Conservation (phyloP, 1,139 yeast genomes). For the Martiniozyma asiatica region DNA sequence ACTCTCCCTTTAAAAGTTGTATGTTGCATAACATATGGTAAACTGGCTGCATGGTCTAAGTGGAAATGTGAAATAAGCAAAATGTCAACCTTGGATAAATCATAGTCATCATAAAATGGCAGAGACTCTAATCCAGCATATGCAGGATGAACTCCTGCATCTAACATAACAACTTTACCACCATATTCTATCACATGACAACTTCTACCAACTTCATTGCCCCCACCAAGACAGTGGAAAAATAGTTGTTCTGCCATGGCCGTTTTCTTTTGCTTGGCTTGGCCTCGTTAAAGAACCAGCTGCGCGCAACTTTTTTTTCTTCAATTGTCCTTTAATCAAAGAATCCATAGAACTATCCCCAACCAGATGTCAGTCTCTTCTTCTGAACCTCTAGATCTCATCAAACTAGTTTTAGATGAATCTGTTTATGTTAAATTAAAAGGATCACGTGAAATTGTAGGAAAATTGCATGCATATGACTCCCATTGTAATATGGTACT, state of each 20-base stretch:
- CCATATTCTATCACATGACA: constrained; percentile 88
- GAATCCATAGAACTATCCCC: no score
- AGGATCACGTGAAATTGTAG: constrained; percentile 91
- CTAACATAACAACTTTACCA: constrained; percentile 94
- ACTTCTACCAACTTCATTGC: constrained; percentile 94
- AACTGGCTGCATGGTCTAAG: constrained; percentile 92
- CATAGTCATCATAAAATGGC: constrained; percentile 93
- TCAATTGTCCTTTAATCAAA: no score
- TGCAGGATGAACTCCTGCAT: constrained; percentile 98
- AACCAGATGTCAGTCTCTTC: constrained; percentile 15
- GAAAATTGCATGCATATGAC: constrained; percentile 88
- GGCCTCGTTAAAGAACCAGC: no score
- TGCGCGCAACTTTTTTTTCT: no score
- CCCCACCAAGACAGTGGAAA: constrained; percentile 98
- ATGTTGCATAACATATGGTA: constrained; percentile 96
- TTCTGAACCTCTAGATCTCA: constrained; percentile 73
- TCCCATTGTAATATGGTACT: constrained; percentile 93
- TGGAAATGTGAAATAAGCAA: constrained; percentile 89
- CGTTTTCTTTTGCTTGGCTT: no score
- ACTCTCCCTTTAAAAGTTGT: constrained; percentile 91
- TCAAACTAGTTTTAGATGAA: constrained; percentile 81
- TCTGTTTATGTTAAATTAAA: constrained; percentile 78
- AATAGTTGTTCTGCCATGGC: constrained; percentile 19
- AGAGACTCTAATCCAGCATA: constrained; percentile 78
- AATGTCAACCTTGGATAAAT: constrained; percentile 75